phyloP scores from a whole-genome alignment of 129 eudicot genomes.

The Glebionis coronaria region DNA sequence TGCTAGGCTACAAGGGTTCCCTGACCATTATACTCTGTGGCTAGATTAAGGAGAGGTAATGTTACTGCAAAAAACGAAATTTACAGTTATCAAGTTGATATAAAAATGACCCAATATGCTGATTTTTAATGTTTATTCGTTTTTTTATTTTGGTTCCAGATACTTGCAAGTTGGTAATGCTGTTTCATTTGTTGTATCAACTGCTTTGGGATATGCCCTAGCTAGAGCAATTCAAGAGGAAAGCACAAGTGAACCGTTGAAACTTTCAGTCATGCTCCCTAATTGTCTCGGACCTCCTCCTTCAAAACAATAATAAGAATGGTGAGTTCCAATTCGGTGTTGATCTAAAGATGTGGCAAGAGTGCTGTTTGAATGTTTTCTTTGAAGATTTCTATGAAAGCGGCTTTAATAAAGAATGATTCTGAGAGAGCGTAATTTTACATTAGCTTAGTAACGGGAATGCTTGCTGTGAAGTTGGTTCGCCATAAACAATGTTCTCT shows the following conservation, averaged over 20 bases:
- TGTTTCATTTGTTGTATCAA: slow-evolving; percentile 49
- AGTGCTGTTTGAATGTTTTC: too few species aligned
- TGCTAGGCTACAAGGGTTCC: slow-evolving; percentile 74
- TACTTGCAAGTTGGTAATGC: slow-evolving; percentile 65
- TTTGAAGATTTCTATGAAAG: too few species aligned
- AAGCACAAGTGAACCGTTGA: slow-evolving; percentile 27
- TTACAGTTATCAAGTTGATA: background rate
- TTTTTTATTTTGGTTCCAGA: slow-evolving; percentile 26
- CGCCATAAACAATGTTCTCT: too few species aligned
- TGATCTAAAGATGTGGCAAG: too few species aligned
- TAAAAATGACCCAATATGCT: too few species aligned
- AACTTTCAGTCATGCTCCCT: slow-evolving; percentile 37
- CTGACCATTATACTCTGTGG: slow-evolving; percentile 70
- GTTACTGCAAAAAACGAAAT: background rate
- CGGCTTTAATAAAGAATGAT: too few species aligned
- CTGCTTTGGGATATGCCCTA: slow-evolving; percentile 47
- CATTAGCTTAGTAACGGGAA: too few species aligned
- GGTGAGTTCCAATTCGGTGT: too few species aligned
- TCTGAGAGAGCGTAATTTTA: too few species aligned
- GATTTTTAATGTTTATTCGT: too few species aligned
- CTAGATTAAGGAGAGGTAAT: slow-evolving; percentile 58
- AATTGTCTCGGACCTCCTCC: slow-evolving; percentile 28
- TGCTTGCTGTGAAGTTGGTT: too few species aligned
- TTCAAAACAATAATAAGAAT: too few species aligned
- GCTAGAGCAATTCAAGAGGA: slow-evolving; percentile 44